Conservation (phyloP, 495 filamentous ascomycete species). For the Tuber brumale region DNA sequence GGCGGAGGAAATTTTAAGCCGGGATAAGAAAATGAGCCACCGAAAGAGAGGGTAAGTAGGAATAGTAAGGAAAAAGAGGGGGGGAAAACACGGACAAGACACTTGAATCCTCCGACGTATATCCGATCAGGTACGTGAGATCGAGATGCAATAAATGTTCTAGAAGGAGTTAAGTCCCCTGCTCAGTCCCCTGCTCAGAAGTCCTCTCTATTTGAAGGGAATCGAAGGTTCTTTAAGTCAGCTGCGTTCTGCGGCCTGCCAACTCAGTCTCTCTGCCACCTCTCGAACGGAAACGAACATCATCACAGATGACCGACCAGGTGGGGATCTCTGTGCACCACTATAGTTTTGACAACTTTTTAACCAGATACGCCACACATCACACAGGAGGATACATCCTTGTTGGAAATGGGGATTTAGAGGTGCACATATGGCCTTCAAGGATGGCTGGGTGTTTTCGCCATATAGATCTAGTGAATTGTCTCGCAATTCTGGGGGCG, state of each 20-base stretch:
- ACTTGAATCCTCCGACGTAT: not conserved
- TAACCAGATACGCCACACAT: not conserved
- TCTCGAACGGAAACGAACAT: slow-evolving; percentile 35
- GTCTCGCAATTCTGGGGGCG: slow-evolving; percentile 26
- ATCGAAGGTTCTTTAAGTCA: slow-evolving; percentile 36
- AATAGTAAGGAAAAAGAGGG: not conserved
- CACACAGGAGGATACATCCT: not conserved
- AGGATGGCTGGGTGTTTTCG: not conserved
- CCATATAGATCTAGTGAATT: slow-evolving; percentile 4
- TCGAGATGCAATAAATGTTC: slow-evolving; percentile 8
- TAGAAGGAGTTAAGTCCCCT: slow-evolving; percentile 10
- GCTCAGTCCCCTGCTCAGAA: slow-evolving; percentile 9
- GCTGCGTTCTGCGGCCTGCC: slow-evolving; percentile 34
- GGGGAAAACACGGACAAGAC: not conserved
- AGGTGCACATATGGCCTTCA: slow-evolving; percentile 6
- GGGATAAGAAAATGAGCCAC: not conserved
- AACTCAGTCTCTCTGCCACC: slow-evolving; percentile 33
- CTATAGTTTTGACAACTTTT: not conserved
- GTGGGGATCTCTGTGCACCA: slow-evolving; percentile 1
- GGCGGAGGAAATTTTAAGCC: not conserved
- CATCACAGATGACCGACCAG: slow-evolving; percentile 28
- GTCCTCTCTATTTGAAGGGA: slow-evolving; percentile 29
- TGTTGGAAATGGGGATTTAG: slow-evolving; percentile 5
- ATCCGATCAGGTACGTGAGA: not conserved
- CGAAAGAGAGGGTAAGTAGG: not conserved